Evolutionary conservation across 495 filamentous ascomycete genomes (phyloP), one percentile per base, ranked within the genome.

Genomic region (Xylaria scruposa): DNA sequence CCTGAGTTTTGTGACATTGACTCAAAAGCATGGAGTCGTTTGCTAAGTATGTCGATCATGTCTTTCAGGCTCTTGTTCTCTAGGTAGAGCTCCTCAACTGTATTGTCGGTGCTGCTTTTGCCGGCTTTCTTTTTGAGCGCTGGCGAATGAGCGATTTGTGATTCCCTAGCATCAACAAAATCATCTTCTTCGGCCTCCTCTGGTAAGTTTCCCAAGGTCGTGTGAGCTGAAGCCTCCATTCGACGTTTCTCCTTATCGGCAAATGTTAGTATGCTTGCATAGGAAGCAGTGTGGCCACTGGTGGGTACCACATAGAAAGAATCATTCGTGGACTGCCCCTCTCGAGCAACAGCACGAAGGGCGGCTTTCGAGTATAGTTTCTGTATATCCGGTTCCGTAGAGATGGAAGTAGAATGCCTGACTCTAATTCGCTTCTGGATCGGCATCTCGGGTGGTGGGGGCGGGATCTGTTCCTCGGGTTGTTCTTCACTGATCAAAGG

Each of bases 301-400:
- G 92, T 91, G 10, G 95, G 96, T 0, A 99, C 96, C 1, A 99
- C 93, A 77, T 98, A 98, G 84, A 98, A 99, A 36, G 91, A 94
- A 77, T 98, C 94, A 46, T 89, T 89, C 33, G 83, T 83, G 9
- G 82, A 85, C 24, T 90, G 81, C 12, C 79, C 82, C 47, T 83
- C 83, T 36, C 79, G 77, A 8, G 78, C 70, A n/a, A 87, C 83
- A 13, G 94, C 93, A 38, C 89, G 87, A 54, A 98, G 86, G 7
- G 94, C 93, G 15, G 94, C 92, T 67, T 87, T 88, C 5, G 93
- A 97, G 81, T 94, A 95, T 42, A 94, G 84, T 49, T 88, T 90
- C 68, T 84, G 88, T 33, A 95, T 85, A 68, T 98, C 94, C 0
- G 93, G 93, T 31, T 94, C 93, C 26, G 83, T 77, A 47, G 81